Percentiles rank a stretch among this genome's conserved stretches.
Conservation (phyloP, 2,329 filamentous ascomycete species). For the Arthrobotrys sphaeroides region DNA sequence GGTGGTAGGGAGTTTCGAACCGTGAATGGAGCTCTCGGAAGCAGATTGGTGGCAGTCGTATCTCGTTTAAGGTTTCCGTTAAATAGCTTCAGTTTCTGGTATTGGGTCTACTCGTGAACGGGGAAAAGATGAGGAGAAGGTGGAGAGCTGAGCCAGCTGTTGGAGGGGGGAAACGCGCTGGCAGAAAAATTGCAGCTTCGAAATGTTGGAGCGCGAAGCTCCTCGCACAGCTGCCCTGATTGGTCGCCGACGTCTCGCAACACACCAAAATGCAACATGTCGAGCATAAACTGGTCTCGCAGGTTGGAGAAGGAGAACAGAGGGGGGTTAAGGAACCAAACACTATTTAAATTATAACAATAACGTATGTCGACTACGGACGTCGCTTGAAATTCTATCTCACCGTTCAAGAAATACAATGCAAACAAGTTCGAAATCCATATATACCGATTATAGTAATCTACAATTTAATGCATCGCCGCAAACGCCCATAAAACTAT, state of each 20-base stretch:
- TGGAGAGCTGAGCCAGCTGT: background rate
- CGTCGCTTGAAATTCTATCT: too few relatives aligned
- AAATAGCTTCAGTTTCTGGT: background rate
- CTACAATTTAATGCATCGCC: too few relatives aligned
- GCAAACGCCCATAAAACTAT: background rate
- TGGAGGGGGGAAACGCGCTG: slow-evolving; percentile 40
- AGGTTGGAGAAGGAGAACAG: too few relatives aligned
- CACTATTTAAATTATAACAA: too few relatives aligned
- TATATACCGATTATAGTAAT: too few relatives aligned
- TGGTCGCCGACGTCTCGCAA: slow-evolving; percentile 35
- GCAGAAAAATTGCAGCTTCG: slow-evolving; percentile 38
- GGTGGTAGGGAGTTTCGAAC: slow-evolving; percentile 2
- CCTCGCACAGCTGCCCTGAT: slow-evolving; percentile 25
- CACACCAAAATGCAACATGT: slow-evolving; percentile 9
- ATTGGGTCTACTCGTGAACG: background rate
- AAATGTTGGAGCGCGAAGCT: slow-evolving; percentile 35
- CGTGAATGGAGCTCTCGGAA: background rate
- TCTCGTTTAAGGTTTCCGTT: background rate
- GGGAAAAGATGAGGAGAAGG: background rate
- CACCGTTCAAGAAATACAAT: too few relatives aligned
- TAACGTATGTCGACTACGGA: too few relatives aligned
- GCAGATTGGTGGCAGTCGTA: background rate
- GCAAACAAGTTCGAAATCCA: too few relatives aligned
- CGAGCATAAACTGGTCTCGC: background rate
- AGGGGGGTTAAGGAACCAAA: too few relatives aligned